Evolutionary conservation across 352 stramenopile species (phyloP).

Genomic region (Globisporangium nodosum): DNA sequence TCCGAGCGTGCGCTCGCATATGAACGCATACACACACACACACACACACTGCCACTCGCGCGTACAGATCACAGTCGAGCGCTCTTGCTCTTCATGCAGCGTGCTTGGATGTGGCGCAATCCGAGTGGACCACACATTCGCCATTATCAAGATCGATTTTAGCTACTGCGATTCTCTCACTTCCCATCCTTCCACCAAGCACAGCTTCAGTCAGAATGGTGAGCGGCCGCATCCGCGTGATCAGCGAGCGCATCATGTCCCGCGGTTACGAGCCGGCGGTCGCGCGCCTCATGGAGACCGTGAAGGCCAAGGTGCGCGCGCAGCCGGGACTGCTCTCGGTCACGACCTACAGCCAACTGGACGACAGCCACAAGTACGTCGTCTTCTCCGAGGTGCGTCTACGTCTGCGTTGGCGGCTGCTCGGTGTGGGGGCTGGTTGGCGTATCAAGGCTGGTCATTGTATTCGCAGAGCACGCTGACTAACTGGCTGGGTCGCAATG

Average conservation of each 20-base stretch:
- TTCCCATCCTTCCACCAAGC: neutral
- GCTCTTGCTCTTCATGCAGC: neutral
- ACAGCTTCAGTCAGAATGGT: constrained; percentile 15
- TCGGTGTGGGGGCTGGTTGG: too few species aligned
- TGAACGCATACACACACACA: too few species aligned
- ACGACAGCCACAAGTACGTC: constrained; percentile 84
- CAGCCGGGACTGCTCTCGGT: constrained; percentile 75
- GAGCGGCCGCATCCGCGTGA: constrained; percentile 53
- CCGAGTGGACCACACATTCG: neutral
- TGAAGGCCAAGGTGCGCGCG: constrained; percentile 73
- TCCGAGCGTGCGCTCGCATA: neutral
- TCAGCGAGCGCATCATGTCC: constrained; percentile 87
- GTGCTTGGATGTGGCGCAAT: neutral
- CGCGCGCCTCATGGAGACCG: constrained; percentile 79
- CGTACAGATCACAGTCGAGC: neutral
- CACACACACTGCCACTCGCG: too few species aligned
- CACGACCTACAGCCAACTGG: constrained; percentile 69
- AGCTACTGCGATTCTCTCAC: too few species aligned
- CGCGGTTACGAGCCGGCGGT: constrained; percentile 82
- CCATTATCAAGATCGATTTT: neutral
- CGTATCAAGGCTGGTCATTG: too few species aligned
- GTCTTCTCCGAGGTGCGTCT: constrained; percentile 77
- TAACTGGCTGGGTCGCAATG: neutral
- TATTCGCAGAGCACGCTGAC: neutral
- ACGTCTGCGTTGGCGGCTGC: neutral